Percentiles rank a stretch among this genome's conserved stretches.
These are phyloP conservation scores for Plasmodium billcollinsi DNA, from an alignment of 169 alveolate species.

Conservation along the genomic window DNA sequence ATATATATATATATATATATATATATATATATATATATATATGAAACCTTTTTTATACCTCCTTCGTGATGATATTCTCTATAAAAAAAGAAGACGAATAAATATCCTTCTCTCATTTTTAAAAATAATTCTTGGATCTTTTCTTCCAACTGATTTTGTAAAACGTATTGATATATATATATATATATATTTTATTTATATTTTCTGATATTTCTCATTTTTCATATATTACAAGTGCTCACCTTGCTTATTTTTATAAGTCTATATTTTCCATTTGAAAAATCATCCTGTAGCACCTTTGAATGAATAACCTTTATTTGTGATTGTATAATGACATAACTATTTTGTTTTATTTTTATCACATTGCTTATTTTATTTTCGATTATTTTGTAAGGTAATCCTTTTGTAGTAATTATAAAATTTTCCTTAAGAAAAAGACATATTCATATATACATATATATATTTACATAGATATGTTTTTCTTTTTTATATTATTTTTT, in stretches of 20 bases:
- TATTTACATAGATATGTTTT: neutral
- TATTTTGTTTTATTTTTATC: constrained; percentile 11
- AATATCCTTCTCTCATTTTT: constrained; percentile 6
- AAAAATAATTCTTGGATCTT: constrained; percentile 35
- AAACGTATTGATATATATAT: neutral
- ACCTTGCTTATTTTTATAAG: constrained; percentile 39
- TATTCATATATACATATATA: neutral
- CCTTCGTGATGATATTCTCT: neutral
- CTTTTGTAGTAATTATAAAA: constrained; percentile 14
- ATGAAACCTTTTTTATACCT: constrained; percentile 5
- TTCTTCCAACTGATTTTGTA: constrained; percentile 13
- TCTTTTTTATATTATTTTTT: neutral
- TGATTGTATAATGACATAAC: constrained; percentile 38
- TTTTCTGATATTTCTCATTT: too few species aligned
- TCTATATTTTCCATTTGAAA: constrained; percentile 6
- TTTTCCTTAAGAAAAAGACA: constrained; percentile 7
- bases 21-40: neutral
- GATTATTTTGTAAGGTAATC: constrained; percentile 54
- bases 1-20: neutral
- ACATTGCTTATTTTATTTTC: neutral
- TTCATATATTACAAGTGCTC: neutral
- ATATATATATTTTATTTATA: neutral
- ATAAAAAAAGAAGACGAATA: constrained; percentile 30
- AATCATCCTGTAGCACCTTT: constrained; percentile 11
- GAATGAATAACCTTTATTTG: constrained; percentile 19